Evolutionary conservation across 73 alveolate species (phyloP), one percentile per base, ranked within the genome.

Genomic region (Tetrahymena malaccensis): DNA sequence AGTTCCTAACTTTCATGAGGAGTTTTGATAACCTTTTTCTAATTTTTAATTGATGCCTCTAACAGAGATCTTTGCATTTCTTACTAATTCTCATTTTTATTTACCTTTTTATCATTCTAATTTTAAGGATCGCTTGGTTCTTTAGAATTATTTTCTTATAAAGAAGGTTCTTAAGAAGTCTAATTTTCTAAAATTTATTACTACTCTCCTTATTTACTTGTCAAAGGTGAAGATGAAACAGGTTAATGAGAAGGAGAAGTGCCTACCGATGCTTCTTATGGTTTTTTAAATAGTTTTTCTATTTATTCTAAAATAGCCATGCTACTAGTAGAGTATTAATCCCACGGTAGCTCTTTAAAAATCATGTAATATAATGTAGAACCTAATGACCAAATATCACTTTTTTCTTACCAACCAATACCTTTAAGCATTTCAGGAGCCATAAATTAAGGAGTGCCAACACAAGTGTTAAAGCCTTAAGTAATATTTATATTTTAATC

Each of bases 311-410:
- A 70, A 19, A 70, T 70, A 6, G 34, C 37, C 37, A 70, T 22
- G 11, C 89, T 70, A 40, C 89, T 70, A 70, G 89, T 70, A 3
- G 89, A 70, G 8, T 70, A 70, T 31, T 70, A 70, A 70, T 70
- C 89, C 89, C 89, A 70, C 17, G 89, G 89, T n/a, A 70, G 37
- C 31, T 70, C 89, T 22, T 70, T 70, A 70, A 70, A 70, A 70
- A 95, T 89, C 85, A 95, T 85, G 35, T 95, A 21, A 55, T 95
- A 95, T 84, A 95, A 89, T 27, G 94, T 95, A 25, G 94, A 43
- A 35, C 97, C 97, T 89, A 95, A 43, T 27, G 95, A 85, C 97
- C 97, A 95, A 50, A 95, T 95, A 55, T 95, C 97, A 55, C 97
- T 95, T 55, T 95, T 95, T 27, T 94, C 94, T 33, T 94, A 35